Conservation (phyloP, 2,329 filamentous ascomycete genomes). For the Aspergillus versicolor region DNA sequence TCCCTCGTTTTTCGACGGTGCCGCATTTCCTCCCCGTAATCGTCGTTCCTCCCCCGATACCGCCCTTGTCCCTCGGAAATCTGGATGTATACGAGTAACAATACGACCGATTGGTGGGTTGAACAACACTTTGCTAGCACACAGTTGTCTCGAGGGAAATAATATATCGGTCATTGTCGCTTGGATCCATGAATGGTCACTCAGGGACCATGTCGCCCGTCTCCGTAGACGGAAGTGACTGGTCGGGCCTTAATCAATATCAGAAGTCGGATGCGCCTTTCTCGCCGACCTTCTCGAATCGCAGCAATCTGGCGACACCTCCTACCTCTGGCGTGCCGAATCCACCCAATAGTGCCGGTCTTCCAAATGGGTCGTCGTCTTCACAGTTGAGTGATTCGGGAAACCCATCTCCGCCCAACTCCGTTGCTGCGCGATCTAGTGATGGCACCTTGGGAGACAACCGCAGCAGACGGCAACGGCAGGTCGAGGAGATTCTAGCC, state of each 20-base stretch:
- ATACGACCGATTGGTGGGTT: conserved; percentile 3
- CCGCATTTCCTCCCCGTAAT: conserved; percentile 5
- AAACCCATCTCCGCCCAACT: conserved; percentile 82
- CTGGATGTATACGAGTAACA: conserved; percentile 19
- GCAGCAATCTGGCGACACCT: conserved; percentile 61
- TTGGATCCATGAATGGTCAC: conserved; percentile 64
- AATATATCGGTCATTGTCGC: conserved; percentile 9
- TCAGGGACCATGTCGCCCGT: conserved; percentile 78
- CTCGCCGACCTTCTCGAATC: conserved; percentile 51
- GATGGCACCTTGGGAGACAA: conserved; percentile 69
- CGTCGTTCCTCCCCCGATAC: conserved; percentile 9
- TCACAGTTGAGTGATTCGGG: conserved; percentile 30
- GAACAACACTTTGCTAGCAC: conserved; percentile 1
- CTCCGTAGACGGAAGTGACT: conserved; percentile 79
- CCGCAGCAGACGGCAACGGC: conserved; percentile 57
- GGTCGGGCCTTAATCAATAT: conserved; percentile 70
- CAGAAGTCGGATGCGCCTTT: conserved; percentile 46
- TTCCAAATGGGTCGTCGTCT: conserved; percentile 25
- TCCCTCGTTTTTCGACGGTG: conserved; percentile 4
- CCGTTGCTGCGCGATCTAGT: conserved; percentile 72
- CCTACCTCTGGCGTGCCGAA: conserved; percentile 62
- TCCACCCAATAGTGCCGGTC: conserved; percentile 55
- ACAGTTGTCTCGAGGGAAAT: conserved; percentile 4
- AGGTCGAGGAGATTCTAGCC: conserved; percentile 67
- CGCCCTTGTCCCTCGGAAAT: conserved; percentile 5